Conservation (phyloP, 805 yeast genomes). For the Kodamaea nitidulidarum region DNA sequence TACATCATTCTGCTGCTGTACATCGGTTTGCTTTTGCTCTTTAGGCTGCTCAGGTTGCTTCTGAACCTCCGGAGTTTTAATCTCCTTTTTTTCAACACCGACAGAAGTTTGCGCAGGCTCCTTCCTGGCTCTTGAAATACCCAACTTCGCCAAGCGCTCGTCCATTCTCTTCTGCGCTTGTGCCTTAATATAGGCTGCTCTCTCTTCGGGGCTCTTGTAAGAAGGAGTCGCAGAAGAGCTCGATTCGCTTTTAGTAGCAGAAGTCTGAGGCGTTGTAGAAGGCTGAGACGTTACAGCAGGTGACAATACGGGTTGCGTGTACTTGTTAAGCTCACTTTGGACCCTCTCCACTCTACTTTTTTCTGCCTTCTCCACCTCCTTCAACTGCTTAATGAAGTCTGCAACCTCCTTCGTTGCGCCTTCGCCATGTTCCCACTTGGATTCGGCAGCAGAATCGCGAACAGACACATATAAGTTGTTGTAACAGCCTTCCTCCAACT, state of each 20-base stretch:
- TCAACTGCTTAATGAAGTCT: constrained; percentile 54
- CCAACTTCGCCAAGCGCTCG: constrained; percentile 77
- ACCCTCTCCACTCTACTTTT: constrained; percentile 5
- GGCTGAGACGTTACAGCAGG: too few species aligned
- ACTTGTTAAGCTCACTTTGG: background rate
- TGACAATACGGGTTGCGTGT: too few species aligned
- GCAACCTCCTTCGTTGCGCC: constrained; percentile 67
- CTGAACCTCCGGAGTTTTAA: too few species aligned
- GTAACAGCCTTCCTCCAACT: constrained; percentile 50
- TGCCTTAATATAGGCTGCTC: constrained; percentile 78
- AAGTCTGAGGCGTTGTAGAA: too few species aligned
- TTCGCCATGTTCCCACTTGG: constrained; percentile 78
- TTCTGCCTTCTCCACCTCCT: constrained; percentile 6
- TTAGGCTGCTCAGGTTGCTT: too few species aligned
- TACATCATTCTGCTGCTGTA: too few species aligned
- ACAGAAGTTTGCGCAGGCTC: too few species aligned
- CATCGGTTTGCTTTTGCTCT: too few species aligned
- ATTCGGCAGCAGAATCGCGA: constrained; percentile 47
- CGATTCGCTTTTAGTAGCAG: too few species aligned
- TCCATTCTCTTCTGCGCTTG: constrained; percentile 75
- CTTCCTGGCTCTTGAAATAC: constrained; percentile 43
- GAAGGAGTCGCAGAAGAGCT: too few species aligned
- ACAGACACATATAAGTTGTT: constrained; percentile 37
- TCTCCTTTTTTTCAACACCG: too few species aligned
- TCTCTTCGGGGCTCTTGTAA: constrained; percentile 55